A percentile compares a stretch with the other conserved stretches of the same genome.
These are phyloP conservation scores for Sclerospora graminicola DNA, from an alignment of 352 stramenopile genomes.

Conservation along the genomic window DNA sequence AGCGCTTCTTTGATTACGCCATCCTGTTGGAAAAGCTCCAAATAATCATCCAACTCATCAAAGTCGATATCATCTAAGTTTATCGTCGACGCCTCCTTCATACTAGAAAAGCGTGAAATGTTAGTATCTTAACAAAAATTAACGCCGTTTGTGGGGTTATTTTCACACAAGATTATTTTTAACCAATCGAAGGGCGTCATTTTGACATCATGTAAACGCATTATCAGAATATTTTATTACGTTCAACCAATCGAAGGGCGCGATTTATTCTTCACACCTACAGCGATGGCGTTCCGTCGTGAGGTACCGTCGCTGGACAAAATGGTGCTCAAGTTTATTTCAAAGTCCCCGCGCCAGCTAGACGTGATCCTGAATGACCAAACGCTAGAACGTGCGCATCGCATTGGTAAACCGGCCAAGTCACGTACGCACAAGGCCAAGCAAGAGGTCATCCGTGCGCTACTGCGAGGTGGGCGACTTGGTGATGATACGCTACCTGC, in stretches of 20 bases:
- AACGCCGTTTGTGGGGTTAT: no score
- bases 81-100: slow-evolving; percentile 14
- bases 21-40: slow-evolving; percentile 92
- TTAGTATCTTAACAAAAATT: background rate
- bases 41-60: slow-evolving; percentile 88
- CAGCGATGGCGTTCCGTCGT: slow-evolving; percentile 84
- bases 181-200: no score
- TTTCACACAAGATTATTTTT: no score
- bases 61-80: slow-evolving; percentile 89
- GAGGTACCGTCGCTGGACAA: slow-evolving; percentile 74
- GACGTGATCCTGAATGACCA: slow-evolving; percentile 60
- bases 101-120: no score
- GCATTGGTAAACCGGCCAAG: slow-evolving; percentile 64
- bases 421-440: slow-evolving; percentile 79
- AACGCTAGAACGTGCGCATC: slow-evolving; percentile 54
- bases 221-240: no score
- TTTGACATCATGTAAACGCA: background rate
- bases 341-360: slow-evolving; percentile 64
- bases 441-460: slow-evolving; percentile 74
- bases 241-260: no score
- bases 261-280: background rate
- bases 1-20: slow-evolving; percentile 89
- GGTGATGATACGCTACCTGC: slow-evolving; percentile 74
- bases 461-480: slow-evolving; percentile 62
- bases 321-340: slow-evolving; percentile 85